A percentile compares a stretch with the other conserved stretches of the same genome.
Conservation (phyloP, 2,329 filamentous ascomycete genomes). For the Albifimbria verrucaria region DNA sequence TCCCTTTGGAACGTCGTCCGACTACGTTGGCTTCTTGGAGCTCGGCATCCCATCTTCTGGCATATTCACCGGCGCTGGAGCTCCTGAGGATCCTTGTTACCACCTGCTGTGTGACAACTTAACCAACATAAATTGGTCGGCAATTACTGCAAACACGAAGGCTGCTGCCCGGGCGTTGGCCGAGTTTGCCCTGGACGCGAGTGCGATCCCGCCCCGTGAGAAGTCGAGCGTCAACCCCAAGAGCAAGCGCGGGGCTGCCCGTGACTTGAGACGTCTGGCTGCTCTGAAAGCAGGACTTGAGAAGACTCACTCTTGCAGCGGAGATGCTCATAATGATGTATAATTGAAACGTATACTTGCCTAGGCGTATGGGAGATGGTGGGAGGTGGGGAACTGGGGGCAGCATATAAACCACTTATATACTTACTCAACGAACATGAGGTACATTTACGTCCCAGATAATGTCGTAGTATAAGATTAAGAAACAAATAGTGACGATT, state of each 20-base stretch:
- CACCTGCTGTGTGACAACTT: slow-evolving; percentile 31
- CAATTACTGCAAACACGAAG: slow-evolving; percentile 26
- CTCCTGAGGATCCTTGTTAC: slow-evolving; percentile 19
- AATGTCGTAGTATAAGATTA: too few species aligned
- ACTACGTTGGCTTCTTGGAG: slow-evolving; percentile 35
- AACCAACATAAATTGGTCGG: slow-evolving; percentile 30
- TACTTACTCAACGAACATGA: too few species aligned
- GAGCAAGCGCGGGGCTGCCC: slow-evolving; percentile 10
- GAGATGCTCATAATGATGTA: neutral
- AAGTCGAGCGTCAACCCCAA: slow-evolving; percentile 16
- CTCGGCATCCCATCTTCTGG: slow-evolving; percentile 33
- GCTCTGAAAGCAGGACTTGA: neutral
- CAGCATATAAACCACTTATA: too few species aligned
- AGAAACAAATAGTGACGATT: too few species aligned
- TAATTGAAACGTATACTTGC: too few species aligned
- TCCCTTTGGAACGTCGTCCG: slow-evolving; percentile 30
- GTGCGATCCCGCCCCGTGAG: slow-evolving; percentile 19
- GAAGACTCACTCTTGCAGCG: neutral
- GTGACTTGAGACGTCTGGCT: slow-evolving; percentile 10
- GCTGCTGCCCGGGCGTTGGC: slow-evolving; percentile 46
- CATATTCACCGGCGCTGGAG: slow-evolving; percentile 34
- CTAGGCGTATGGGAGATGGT: too few species aligned
- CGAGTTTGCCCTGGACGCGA: slow-evolving; percentile 20
- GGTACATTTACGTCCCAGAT: too few species aligned
- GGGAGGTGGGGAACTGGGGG: too few species aligned